phyloP scores from a whole-genome alignment of 495 filamentous ascomycete genomes.

The Lasiosphaeria miniovina region DNA sequence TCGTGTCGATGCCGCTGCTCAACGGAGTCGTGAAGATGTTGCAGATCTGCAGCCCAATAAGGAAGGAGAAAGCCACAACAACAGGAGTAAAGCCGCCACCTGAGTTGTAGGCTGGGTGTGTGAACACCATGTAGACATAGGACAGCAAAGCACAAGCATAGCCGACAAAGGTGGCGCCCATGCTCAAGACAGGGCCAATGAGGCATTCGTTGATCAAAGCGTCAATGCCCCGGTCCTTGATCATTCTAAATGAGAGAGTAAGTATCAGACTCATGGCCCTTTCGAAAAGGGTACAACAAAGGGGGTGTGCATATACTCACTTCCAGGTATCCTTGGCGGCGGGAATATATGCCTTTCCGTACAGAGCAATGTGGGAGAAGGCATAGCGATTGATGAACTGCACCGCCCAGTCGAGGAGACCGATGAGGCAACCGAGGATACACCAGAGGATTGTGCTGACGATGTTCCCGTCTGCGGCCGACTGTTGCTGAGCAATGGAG shows the following conservation, averaged over 20 bases:
- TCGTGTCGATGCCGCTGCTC: constrained; percentile 69
- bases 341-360: constrained; percentile 80
- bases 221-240: constrained; percentile 87
- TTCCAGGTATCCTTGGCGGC: constrained; percentile 86
- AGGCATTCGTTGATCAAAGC: constrained; percentile 87
- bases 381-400: constrained; percentile 80
- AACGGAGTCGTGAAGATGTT: constrained; percentile 84
- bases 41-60: constrained; percentile 82
- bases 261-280: background rate
- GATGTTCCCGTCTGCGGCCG: constrained; percentile 65
- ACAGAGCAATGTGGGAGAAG: constrained; percentile 87
- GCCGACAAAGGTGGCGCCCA: constrained; percentile 79
- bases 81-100: constrained; percentile 59
- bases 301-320: constrained; percentile 28
- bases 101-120: constrained; percentile 72
- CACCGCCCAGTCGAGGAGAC: constrained; percentile 78
- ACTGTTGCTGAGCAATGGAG: constrained; percentile 65
- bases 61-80: constrained; percentile 77
- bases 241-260: constrained; percentile 52
- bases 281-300: background rate
- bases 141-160: constrained; percentile 78
- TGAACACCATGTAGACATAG: constrained; percentile 77
- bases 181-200: constrained; percentile 83
- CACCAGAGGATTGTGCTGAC: constrained; percentile 66
- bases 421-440: constrained; percentile 69